A percentile compares a stretch with the other conserved stretches of the same genome.
These are phyloP conservation scores for Lithospermum erythrorhizon DNA, from an alignment of 257 asterid species.

Conservation along the genomic window DNA sequence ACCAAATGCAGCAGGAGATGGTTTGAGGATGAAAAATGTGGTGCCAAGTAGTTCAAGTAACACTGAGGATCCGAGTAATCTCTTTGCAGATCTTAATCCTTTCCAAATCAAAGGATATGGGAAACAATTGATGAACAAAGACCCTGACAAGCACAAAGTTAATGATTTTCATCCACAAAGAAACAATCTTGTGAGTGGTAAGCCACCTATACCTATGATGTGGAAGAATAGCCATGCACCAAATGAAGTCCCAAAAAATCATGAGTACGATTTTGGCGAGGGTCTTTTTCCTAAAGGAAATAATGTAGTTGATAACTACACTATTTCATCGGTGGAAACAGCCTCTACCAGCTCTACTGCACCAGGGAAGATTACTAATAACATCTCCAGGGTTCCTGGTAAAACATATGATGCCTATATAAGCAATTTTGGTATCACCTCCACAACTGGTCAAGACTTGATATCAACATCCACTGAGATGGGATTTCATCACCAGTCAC, in stretches of 20 bases:
- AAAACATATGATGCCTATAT: constrained; percentile 20
- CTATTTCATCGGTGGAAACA: constrained; percentile 21
- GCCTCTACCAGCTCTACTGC: constrained; percentile 39
- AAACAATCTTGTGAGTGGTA: constrained; percentile 26
- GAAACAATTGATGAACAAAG: constrained; percentile 38
- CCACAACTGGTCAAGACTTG: constrained; percentile 19
- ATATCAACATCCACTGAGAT: constrained; percentile 28
- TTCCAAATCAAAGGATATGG: constrained; percentile 77
- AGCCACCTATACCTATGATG: constrained; percentile 66
- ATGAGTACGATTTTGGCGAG: constrained; percentile 27
- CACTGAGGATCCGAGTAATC: constrained; percentile 67
- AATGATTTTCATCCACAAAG: constrained; percentile 49
- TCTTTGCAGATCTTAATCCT: constrained; percentile 93
- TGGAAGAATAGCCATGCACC: constrained; percentile 54
- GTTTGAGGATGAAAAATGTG: constrained; percentile 59
- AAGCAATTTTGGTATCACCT: constrained; percentile 18
- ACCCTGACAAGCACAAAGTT: constrained; percentile 34
- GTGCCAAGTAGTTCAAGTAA: constrained; percentile 53
- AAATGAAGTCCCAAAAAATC: constrained; percentile 54
- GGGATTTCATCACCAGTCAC: constrained; percentile 26
- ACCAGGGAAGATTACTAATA: constrained; percentile 23
- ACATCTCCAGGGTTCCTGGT: constrained; percentile 27
- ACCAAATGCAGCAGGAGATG: constrained; percentile 53
- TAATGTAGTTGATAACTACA: constrained; percentile 30
- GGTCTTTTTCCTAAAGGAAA: constrained; percentile 34